Percentiles rank a stretch among this genome's conserved stretches.
phyloP scores from a whole-genome alignment of 768 basidiomycete genomes.

The Suillus weaverae region DNA sequence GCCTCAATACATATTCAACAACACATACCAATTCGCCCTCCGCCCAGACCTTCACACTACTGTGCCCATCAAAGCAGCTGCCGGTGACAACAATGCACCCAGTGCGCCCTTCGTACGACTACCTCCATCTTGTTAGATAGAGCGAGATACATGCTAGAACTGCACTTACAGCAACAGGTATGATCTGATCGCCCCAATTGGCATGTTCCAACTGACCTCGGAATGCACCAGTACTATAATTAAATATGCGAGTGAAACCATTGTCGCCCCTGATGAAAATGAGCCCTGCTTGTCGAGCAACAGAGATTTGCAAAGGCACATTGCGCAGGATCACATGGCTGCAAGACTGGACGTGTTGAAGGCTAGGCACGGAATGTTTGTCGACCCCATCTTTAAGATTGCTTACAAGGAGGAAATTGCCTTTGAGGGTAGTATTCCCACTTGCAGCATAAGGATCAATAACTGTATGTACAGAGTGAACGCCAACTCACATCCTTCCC shows the following conservation, averaged over 20 bases:
- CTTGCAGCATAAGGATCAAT: background rate
- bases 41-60: no score
- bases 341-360: constrained; percentile 4
- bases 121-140: no score
- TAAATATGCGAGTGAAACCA: constrained; percentile 8
- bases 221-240: constrained; percentile 5
- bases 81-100: no score
- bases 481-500: background rate
- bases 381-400: constrained; percentile 13
- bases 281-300: background rate
- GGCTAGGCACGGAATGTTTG: constrained; percentile 3
- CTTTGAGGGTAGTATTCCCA: constrained; percentile 5
- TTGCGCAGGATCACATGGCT: constrained; percentile 9
- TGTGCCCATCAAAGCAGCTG: no score
- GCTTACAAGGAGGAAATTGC: constrained; percentile 9
- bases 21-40: no score
- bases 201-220: constrained; percentile 8
- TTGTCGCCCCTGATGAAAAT: constrained; percentile 11
- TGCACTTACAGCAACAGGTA: no score
- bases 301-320: constrained; percentile 8
- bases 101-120: no score
- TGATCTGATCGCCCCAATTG: background rate
- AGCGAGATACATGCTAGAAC: no score
- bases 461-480: background rate
- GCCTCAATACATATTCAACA: no score